Evolutionary conservation across 1,284 basidiomycete species (phyloP), one percentile per base, ranked within the genome.

Genomic region (Moniliophthora roreri): DNA sequence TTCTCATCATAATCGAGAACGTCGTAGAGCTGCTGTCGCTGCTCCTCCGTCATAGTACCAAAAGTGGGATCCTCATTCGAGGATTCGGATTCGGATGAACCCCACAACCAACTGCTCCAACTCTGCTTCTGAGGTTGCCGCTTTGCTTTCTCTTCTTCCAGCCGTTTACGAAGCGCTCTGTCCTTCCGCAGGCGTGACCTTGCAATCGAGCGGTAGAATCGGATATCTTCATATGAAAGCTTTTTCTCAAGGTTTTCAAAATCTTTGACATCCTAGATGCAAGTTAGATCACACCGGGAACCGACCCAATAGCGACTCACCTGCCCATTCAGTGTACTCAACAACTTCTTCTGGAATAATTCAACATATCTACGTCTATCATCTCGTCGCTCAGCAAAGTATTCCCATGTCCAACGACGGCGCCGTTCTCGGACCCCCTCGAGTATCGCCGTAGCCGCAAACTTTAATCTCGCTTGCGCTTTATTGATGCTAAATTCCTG

Each of bases 121-220:
- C 87, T 80, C 58, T 78, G 75, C 39, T 77, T 72, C 60, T 74
- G 70, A 55, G 72, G 65, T 53, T 74, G 76, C 64, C 74, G 75
- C 64, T 73, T 80, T 56, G 76, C 69, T 63, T 80, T 82, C 64
- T 92, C 88, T 48, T 84, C 82, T 63, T 93, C 88, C 7, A 91
- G 69, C 54, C 78, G 80, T 63, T 83, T 82, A 44, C 83, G 80
- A 23, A 87, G 74, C 1, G 83, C 89, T 32, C 84, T 78, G 63
- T 99, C 94, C 66, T 97, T 95, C 60, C 89, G 87, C 15, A 98
- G 76, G 60, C 89, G 87, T 6, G 92, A 94, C 7, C 94, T 86
- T 0, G 95, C 94, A 56, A 99, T 93, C 3, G 95, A 98, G 21
- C 97, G 86, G 74, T 98, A 99, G 72, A 98, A 98, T 10, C 97